Evolutionary conservation across 106 monocot species (phyloP), one percentile per base, ranked within the genome.

Genomic region (Alisma plantagoaquatica): DNA sequence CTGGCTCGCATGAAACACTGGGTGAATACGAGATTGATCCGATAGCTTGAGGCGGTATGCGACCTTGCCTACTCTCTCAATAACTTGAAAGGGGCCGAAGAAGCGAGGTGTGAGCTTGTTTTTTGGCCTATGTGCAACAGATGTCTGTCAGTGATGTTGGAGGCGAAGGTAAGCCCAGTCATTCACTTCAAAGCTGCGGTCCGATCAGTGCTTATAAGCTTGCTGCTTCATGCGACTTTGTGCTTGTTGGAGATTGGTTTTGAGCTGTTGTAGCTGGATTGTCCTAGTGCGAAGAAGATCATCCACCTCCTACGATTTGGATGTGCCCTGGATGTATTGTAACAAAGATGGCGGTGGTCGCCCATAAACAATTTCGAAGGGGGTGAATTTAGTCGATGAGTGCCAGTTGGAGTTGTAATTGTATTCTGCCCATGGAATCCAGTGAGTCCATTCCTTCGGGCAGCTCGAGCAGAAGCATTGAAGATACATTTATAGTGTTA

Each of bases 211-310:
- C 19, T 49, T 17, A 23, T 49, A 6, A 8, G 16, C 48, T 23
- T 23, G 16, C 8, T 19, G 32, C 35, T 41, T 57, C 57, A 57
- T 57, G 2, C 35, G 2, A 28, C 11, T 25, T 57, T 57, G 57
- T 5, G 57, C 57, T 22, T 38, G 6, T 5, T 3, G 10, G 19
- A 57, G 41, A 1, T 33, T 19, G 16, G 15, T 3, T 5, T 23
- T 16, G 2, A 57, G 19, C 3, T 14, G 23, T 2, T 2, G 22
- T 41, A 57, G 21, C 2, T 38, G 22, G 1, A 8, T 3, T 11
- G 33, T 38, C 4, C 41, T 3, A 3, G 3, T 3, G 8, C 2
- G 19, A 11, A 38, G 10, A 10, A 10, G 2, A 23, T 33, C 19
- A 10, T 57, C 57, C n/a, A 57, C 35, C 11, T 15, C 25, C 12